Evolutionary conservation across 306 rosid species (phyloP).

Genomic region (Biancaea sappan): DNA sequence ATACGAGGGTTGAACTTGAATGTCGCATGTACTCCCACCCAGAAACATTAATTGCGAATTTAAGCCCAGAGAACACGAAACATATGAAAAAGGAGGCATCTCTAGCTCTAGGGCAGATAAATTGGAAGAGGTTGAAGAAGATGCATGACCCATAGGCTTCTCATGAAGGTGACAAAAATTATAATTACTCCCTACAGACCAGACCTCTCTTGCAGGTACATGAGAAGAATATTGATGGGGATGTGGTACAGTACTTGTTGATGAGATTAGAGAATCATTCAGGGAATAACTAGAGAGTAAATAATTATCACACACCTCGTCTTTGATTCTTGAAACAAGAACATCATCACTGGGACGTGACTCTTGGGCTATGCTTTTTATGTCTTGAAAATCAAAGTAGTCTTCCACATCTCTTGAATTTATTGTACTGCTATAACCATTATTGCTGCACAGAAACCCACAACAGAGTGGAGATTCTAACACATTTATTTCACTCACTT

Average conservation of each 20-base stretch:
- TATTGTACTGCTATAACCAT: constrained; percentile 29
- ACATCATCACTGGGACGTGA: neutral
- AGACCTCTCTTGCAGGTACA: constrained; percentile 30
- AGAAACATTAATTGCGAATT: constrained; percentile 38
- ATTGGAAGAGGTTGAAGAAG: constrained; percentile 24
- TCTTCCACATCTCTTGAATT: constrained; percentile 49
- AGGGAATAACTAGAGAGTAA: neutral
- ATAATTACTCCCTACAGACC: constrained; percentile 11
- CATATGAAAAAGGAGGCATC: constrained; percentile 37
- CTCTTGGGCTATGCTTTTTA: too few species aligned
- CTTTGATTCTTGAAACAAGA: constrained; percentile 25
- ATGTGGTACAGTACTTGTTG: too few species aligned
- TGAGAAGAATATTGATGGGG: neutral
- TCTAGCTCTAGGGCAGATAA: constrained; percentile 22
- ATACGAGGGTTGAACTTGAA: constrained; percentile 23
- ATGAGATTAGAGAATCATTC: constrained; percentile 19
- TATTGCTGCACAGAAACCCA: constrained; percentile 34
- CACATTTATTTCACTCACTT: too few species aligned
- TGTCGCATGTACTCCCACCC: neutral
- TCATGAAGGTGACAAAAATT: neutral
- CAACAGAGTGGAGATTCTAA: too few species aligned
- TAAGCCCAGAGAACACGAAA: constrained; percentile 45
- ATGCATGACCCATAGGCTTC: constrained; percentile 21
- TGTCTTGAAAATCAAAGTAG: too few species aligned
- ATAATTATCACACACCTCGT: constrained; percentile 27